phyloP scores from a whole-genome alignment of 441 rosid species.

The Populus hybrid region DNA sequence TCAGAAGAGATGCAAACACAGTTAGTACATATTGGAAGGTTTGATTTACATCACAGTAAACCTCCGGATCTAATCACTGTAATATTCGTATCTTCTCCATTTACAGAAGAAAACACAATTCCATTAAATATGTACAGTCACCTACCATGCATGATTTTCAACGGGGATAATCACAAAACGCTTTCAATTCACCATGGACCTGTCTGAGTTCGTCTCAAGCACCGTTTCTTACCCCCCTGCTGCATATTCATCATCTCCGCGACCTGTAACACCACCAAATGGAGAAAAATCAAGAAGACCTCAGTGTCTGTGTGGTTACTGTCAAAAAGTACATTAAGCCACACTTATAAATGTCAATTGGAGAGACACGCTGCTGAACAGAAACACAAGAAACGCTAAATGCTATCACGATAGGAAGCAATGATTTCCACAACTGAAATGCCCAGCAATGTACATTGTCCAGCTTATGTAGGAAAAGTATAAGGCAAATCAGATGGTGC shows the following conservation, averaged over 20 bases:
- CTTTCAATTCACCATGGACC: slow-evolving; percentile 73
- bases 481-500: too few species aligned
- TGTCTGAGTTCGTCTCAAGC: slow-evolving; percentile 79
- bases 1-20: slow-evolving; percentile 9
- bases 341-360: background rate
- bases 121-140: slow-evolving; percentile 38
- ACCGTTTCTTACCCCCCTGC: slow-evolving; percentile 49
- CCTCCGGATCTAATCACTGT: slow-evolving; percentile 14
- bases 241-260: slow-evolving; percentile 56
- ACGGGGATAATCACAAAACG: background rate
- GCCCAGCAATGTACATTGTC: background rate
- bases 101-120: slow-evolving; percentile 18
- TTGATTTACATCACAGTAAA: slow-evolving; percentile 15
- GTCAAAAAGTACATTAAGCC: background rate
- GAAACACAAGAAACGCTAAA: background rate
- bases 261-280: slow-evolving; percentile 40
- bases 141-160: slow-evolving; percentile 23
- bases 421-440: background rate
- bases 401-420: background rate
- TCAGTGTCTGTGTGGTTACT: background rate
- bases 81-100: slow-evolving; percentile 22
- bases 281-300: slow-evolving; percentile 2
- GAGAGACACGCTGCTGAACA: background rate
- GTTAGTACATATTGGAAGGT: slow-evolving; percentile 8
- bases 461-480: too few species aligned